Percentiles rank a stretch among this genome's conserved stretches.
Evolutionary conservation across 2,329 filamentous ascomycete genomes (phyloP).

Genomic region (Simplicillium aogashimaense): DNA sequence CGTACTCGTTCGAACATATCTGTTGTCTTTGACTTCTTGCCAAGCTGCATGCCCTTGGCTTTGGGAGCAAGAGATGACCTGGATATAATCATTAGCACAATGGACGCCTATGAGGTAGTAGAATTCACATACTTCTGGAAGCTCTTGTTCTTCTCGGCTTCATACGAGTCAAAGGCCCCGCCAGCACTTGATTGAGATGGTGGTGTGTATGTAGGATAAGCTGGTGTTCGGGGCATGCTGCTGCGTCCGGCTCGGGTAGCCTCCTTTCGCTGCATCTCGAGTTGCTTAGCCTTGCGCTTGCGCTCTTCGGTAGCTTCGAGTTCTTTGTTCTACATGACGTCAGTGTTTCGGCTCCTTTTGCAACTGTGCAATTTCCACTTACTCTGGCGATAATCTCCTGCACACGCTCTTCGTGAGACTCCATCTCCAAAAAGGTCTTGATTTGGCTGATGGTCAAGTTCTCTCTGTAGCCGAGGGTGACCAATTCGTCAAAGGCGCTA

Average conservation of each 20-base stretch:
- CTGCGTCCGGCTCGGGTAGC: conserved; percentile 66
- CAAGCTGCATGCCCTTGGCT: conserved; percentile 97
- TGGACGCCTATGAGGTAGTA: too few relatives aligned
- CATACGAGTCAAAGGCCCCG: conserved; percentile 87
- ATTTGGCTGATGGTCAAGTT: conserved; percentile 95
- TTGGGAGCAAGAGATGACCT: conserved; percentile 55
- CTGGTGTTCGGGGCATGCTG: conserved; percentile 60
- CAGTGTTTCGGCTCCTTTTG: conserved; percentile 9
- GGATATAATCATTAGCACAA: conserved; percentile 6
- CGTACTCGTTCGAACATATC: conserved; percentile 96
- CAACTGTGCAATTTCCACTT: conserved; percentile 20
- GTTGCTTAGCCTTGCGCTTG: conserved; percentile 95
- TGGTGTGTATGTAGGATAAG: conserved; percentile 83
- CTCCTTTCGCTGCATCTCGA: conserved; percentile 98
- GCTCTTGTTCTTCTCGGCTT: conserved; percentile 93
- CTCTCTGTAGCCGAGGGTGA: conserved; percentile 90
- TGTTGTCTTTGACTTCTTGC: conserved; percentile 96
- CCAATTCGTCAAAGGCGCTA: conserved; percentile 93
- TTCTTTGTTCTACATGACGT: conserved; percentile 73
- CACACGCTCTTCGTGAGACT: conserved; percentile 96
- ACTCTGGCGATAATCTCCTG: conserved; percentile 94
- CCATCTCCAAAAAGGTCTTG: conserved; percentile 99
- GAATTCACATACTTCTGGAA: conserved; percentile 64
- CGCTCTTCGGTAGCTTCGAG: conserved; percentile 96
- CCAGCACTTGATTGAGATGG: conserved; percentile 62